Evolutionary conservation across 371 early-diverging fungal species (phyloP).

Genomic region (Capillidium heterosporum): DNA sequence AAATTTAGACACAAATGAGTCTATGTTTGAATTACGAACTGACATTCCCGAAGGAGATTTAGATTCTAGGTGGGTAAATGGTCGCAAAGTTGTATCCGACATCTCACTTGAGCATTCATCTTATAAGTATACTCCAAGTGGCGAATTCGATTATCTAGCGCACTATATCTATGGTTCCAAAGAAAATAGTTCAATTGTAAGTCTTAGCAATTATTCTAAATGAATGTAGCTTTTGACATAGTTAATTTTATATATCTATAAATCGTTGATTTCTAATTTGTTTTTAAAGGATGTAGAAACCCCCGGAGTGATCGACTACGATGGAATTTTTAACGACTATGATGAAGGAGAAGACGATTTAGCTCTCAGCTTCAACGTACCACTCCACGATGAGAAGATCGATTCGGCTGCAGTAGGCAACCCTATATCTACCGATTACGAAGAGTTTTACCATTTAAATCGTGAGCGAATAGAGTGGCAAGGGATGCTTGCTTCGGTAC

Average conservation of each 20-base stretch:
- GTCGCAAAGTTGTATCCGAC: neutral
- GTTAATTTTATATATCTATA: no score
- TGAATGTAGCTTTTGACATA: no score
- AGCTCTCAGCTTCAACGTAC: neutral
- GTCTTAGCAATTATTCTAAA: neutral
- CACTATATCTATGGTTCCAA: neutral
- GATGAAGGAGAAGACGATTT: constrained; percentile 1
- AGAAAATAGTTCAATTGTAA: neutral
- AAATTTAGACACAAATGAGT: neutral
- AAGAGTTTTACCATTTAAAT: constrained; percentile 20
- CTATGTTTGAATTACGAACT: neutral
- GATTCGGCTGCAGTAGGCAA: neutral
- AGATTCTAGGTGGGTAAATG: constrained; percentile 4
- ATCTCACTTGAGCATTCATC: neutral
- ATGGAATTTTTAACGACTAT: neutral
- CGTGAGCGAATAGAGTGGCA: constrained; percentile 67
- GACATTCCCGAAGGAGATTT: neutral
- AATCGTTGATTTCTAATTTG: no score
- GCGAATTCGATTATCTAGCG: constrained; percentile 5
- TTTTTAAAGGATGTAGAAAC: no score
- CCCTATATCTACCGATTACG: neutral
- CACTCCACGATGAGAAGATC: constrained; percentile 1
- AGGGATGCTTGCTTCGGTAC: constrained; percentile 64
- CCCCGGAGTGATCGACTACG: no score
- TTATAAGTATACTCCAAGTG: constrained; percentile 3